Evolutionary conservation across 2,329 filamentous ascomycete genomes (phyloP).

Genomic region (Paraconiothyrium brasiliense): DNA sequence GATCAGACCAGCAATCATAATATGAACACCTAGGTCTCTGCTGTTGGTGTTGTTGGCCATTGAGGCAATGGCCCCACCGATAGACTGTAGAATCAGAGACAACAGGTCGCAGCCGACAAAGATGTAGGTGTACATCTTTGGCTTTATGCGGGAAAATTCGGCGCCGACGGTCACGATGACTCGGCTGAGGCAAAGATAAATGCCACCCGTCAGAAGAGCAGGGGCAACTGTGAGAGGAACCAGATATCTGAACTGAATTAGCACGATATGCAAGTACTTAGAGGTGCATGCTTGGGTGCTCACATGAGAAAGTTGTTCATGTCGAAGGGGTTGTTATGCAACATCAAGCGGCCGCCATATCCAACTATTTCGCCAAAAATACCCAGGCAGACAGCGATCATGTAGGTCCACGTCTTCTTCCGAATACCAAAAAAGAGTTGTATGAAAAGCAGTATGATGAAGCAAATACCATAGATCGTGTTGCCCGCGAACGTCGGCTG

Average conservation of each 20-base stretch:
- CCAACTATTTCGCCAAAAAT: conserved; percentile 63
- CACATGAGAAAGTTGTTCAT: conserved; percentile 61
- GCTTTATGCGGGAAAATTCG: conserved; percentile 35
- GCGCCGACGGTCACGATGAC: conserved; percentile 62
- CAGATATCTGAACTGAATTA: conserved; percentile 55
- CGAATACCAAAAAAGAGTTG: conserved; percentile 60
- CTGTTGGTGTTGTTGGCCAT: conserved; percentile 53
- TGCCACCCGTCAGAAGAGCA: conserved; percentile 62
- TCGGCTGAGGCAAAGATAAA: conserved; percentile 65
- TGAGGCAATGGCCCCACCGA: conserved; percentile 65
- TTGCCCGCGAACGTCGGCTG: conserved; percentile 62
- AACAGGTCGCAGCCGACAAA: conserved; percentile 67
- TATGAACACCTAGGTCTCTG: conserved; percentile 58
- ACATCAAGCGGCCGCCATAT: conserved; percentile 63
- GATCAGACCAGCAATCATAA: conserved; percentile 66
- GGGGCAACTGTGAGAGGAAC: conserved; percentile 65
- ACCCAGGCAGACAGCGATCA: conserved; percentile 56
- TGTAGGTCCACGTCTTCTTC: conserved; percentile 63
- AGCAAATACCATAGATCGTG: conserved; percentile 60
- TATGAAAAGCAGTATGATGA: conserved; percentile 56
- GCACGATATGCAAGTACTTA: not conserved
- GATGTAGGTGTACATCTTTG: conserved; percentile 61
- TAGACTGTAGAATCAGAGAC: conserved; percentile 66
- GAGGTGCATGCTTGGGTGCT: conserved; percentile 19
- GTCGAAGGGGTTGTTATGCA: conserved; percentile 62